phyloP scores from a whole-genome alignment of 2,329 filamentous ascomycete species.

The Zasmidium cellare region DNA sequence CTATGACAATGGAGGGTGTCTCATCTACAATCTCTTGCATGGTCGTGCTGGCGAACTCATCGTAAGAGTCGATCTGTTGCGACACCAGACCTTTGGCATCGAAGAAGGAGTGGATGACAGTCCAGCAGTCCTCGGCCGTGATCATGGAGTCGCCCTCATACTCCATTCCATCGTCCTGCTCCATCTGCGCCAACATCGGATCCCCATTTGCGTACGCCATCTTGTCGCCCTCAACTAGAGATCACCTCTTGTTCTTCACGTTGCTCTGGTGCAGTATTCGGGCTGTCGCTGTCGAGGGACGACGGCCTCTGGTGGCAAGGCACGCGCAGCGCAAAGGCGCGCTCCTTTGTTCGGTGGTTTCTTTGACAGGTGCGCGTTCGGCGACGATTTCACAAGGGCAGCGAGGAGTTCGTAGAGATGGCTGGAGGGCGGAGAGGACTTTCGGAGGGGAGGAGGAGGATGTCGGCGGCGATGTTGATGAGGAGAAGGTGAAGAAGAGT shows the following conservation, averaged over 20 bases:
- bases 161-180: conserved; percentile 19
- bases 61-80: conserved; percentile 96
- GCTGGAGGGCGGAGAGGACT: background rate
- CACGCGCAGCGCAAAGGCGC: conserved; percentile 23
- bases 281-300: background rate
- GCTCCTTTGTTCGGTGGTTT: conserved; percentile 3
- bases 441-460: background rate
- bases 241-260: background rate
- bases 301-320: conserved; percentile 13
- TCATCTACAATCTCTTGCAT: conserved; percentile 95
- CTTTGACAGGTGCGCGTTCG: background rate
- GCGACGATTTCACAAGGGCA: background rate
- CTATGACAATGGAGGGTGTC: conserved; percentile 86
- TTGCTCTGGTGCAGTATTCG: background rate
- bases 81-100: conserved; percentile 93
- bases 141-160: conserved; percentile 52
- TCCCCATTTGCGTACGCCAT: conserved; percentile 26
- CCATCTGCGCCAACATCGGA: conserved; percentile 24
- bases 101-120: conserved; percentile 95
- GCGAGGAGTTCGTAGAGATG: background rate
- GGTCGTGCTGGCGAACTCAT: conserved; percentile 91
- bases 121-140: conserved; percentile 97
- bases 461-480: conserved; percentile 6
- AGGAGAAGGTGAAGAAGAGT: background rate
- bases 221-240: background rate